Conservation (phyloP, 345 rosid genomes). For the Balakata baccata region DNA sequence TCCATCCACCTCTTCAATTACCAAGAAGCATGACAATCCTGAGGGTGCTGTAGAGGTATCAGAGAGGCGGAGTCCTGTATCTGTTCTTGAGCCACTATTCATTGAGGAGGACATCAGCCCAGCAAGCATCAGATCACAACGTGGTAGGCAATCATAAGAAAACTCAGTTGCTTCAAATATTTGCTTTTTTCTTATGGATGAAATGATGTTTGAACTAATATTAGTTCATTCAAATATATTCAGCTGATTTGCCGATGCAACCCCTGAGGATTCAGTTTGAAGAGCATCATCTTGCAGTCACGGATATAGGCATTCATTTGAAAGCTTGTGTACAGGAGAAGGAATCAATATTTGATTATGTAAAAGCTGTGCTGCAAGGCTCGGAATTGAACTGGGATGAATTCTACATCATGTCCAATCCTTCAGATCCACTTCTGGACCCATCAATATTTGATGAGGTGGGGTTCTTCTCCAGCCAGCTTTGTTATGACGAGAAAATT, state of each 20-base stretch:
- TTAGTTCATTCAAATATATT: conserved; percentile 25
- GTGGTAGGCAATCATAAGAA: conserved; percentile 44
- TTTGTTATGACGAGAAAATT: conserved; percentile 49
- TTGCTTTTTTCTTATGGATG: conserved; percentile 2
- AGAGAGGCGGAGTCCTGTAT: conserved; percentile 80
- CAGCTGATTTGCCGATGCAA: conserved; percentile 49
- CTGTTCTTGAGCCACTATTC: conserved; percentile 79
- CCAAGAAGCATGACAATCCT: conserved; percentile 42
- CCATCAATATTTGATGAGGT: conserved; percentile 48
- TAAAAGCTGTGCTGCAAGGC: conserved; percentile 50
- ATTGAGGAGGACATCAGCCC: conserved; percentile 68
- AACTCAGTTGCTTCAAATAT: not conserved
- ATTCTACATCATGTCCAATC: conserved; percentile 51
- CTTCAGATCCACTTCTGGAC: conserved; percentile 63
- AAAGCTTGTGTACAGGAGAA: conserved; percentile 47
- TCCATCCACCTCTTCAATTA: conserved; percentile 39
- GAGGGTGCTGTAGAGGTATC: conserved; percentile 40
- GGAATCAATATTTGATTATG: conserved; percentile 43
- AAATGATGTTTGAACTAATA: conserved; percentile 20
- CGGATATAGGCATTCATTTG: conserved; percentile 28
- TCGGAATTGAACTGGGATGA: conserved; percentile 70
- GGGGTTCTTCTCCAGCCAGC: conserved; percentile 49
- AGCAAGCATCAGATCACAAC: conserved; percentile 42
- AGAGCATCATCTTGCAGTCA: conserved; percentile 39
- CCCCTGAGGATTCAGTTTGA: conserved; percentile 66